Evolutionary conservation across 2,329 filamentous ascomycete genomes (phyloP).

Genomic region (Sporothrix pallida): DNA sequence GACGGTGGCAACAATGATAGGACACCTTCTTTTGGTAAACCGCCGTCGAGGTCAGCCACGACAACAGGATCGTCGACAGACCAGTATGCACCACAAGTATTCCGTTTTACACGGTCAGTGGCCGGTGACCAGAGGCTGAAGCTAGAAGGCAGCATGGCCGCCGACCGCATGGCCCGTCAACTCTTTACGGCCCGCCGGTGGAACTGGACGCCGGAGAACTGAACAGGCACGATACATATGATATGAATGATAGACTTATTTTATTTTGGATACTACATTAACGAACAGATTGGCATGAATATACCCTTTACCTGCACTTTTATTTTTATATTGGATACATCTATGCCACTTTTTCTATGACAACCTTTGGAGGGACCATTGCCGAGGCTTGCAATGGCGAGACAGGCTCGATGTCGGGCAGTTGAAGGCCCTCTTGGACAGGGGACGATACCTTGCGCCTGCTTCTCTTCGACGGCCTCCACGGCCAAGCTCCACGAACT

Average conservation of each 20-base stretch:
- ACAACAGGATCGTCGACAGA: neutral
- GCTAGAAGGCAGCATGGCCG: slow-evolving; percentile 56
- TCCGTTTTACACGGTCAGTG: slow-evolving; percentile 58
- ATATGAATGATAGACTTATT: neutral
- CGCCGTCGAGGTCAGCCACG: neutral
- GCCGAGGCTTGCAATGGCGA: neutral
- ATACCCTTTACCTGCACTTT: neutral
- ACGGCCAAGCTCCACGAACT: neutral
- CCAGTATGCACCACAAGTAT: slow-evolving; percentile 41
- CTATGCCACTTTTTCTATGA: neutral
- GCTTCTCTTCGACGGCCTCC: neutral
- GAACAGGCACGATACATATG: neutral
- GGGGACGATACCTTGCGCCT: neutral
- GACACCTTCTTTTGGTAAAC: slow-evolving; percentile 32
- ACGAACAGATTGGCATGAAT: slow-evolving; percentile 1
- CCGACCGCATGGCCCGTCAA: slow-evolving; percentile 57
- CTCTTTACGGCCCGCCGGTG: slow-evolving; percentile 63
- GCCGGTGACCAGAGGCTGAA: slow-evolving; percentile 58
- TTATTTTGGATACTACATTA: neutral
- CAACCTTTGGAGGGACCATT: neutral
- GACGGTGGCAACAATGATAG: slow-evolving; percentile 31
- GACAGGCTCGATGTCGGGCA: neutral
- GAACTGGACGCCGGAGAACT: slow-evolving; percentile 64
- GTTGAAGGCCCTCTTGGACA: too few species aligned
- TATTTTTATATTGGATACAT: too few species aligned